Conservation (phyloP, 768 basidiomycete species). For the Amanita rubescens region DNA sequence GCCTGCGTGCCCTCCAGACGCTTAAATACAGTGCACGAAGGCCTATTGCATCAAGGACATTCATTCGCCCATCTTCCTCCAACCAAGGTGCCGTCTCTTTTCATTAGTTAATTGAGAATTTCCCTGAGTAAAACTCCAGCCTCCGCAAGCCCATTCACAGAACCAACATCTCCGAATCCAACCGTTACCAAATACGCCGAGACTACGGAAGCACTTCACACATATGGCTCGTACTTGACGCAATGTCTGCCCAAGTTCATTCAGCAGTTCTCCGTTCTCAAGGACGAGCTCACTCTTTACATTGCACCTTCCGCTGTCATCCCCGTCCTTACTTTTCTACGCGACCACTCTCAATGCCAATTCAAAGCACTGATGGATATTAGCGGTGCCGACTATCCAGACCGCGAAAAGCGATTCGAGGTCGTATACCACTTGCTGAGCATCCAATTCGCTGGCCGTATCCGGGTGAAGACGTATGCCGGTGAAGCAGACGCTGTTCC, state of each 20-base stretch:
- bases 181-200: constrained; percentile 63
- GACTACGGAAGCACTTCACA: constrained; percentile 74
- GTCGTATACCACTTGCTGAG: constrained; percentile 94
- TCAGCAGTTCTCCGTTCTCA: constrained; percentile 95
- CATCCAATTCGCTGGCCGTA: constrained; percentile 67
- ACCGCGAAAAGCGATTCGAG: constrained; percentile 90
- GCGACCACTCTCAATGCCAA: constrained; percentile 93
- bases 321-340: constrained; percentile 85
- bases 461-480: constrained; percentile 96
- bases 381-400: constrained; percentile 92
- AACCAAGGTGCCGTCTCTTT: constrained; percentile 36
- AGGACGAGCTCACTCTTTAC: constrained; percentile 93
- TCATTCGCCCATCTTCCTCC: constrained; percentile 40
- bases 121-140: constrained; percentile 28
- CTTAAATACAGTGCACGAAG: constrained; percentile 34
- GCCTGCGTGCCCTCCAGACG: constrained; percentile 34
- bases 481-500: constrained; percentile 91
- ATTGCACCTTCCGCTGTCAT: constrained; percentile 73
- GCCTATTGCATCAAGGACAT: constrained; percentile 26
- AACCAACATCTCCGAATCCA: constrained; percentile 86
- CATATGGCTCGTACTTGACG: constrained; percentile 87
- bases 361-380: constrained; percentile 93
- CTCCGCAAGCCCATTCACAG: constrained; percentile 74
- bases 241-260: constrained; percentile 95
- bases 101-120: constrained; percentile 7